Base-by-base conservation (phyloP, 2,329 filamentous ascomycete species). In the Talaromyces sp. region DNA sequence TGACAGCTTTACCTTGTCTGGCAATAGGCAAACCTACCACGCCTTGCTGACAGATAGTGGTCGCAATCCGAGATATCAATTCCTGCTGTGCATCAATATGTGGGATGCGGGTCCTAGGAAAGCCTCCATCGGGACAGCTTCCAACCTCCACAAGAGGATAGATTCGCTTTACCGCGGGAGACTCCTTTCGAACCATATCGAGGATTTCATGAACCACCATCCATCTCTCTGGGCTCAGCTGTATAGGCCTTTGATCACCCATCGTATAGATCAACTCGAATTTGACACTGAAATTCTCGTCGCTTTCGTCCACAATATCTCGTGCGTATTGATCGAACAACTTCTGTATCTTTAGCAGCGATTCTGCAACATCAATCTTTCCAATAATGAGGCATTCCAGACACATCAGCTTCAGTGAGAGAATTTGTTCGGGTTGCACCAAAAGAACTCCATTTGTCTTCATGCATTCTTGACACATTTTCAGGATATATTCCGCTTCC, bases 181-280 rank as follows among this genome's bases (percentile, higher is more conserved):
- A 73, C 27, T 77, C 65, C n/a, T 33, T 27, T 11, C 61, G 63
- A 0, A 88, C 61, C 0, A 85, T 54, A 0, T 70, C 68, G 0
- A 90, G 70, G 0, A 90, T 65, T 1, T 80, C 66, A 42, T 89
- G 82, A 1, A 85, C 79, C 0, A 84, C 64, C 0, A 66, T 65
- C 87, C 87, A 90, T 5, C 88, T 75, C 2, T 82, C 70, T 0
- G 83, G 82, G 54, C 79, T 79, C 11, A 81, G 73, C 6, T 88
- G 82, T 0, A 87, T 74, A 0, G 79, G 65, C 1, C 69, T 66
- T 62, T 87, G 83, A 0, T 68, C 63, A 0, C 85, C 86, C 63
- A 87, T 81, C 0, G 85, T 87, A 62, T 89, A 88, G 0, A 88
- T 76, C 0, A 89, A 71, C 65, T 89, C 85, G 39, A 86, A 86